Conservation (phyloP, 2,329 filamentous ascomycete species). For the Venturia pyrina region DNA sequence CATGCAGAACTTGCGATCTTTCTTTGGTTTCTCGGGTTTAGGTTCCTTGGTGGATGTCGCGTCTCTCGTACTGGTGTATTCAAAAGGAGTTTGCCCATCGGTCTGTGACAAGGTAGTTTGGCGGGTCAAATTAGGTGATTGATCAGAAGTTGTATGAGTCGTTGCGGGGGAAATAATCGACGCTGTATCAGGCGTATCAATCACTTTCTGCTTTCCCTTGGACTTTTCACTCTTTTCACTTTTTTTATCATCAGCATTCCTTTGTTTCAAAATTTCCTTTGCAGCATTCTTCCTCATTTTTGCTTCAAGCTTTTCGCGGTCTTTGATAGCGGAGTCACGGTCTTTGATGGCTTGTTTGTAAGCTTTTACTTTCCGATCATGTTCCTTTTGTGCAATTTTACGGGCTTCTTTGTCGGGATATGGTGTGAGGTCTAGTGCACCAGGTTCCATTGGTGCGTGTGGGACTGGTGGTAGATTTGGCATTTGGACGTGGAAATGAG, state of each 20-base stretch:
- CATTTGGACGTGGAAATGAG: constrained; percentile 9
- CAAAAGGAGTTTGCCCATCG: background rate
- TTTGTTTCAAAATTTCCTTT: constrained; percentile 13
- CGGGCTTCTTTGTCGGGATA: constrained; percentile 55
- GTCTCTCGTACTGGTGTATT: background rate
- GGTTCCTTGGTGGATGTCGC: background rate
- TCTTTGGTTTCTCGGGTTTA: constrained; percentile 28
- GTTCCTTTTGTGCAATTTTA: constrained; percentile 60
- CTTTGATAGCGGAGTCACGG: constrained; percentile 53
- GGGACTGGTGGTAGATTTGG: constrained; percentile 37
- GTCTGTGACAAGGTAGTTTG: constrained; percentile 1
- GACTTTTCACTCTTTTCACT: background rate
- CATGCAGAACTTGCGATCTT: constrained; percentile 70
- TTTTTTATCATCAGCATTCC: constrained; percentile 9
- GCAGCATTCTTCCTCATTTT: constrained; percentile 27
- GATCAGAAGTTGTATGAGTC: background rate
- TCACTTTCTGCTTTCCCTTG: constrained; percentile 2
- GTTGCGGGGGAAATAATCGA: background rate
- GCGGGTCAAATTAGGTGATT: background rate
- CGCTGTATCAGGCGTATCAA: background rate
- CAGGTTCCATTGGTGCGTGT: constrained; percentile 43
- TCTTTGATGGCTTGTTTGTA: constrained; percentile 59
- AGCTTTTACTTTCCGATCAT: constrained; percentile 50
- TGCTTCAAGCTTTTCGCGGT: constrained; percentile 50
- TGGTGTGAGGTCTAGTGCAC: constrained; percentile 45